A percentile compares a stretch with the other conserved stretches of the same genome.
Conservation (phyloP, 73 alveolate species). For the Effrenium voratum region DNA sequence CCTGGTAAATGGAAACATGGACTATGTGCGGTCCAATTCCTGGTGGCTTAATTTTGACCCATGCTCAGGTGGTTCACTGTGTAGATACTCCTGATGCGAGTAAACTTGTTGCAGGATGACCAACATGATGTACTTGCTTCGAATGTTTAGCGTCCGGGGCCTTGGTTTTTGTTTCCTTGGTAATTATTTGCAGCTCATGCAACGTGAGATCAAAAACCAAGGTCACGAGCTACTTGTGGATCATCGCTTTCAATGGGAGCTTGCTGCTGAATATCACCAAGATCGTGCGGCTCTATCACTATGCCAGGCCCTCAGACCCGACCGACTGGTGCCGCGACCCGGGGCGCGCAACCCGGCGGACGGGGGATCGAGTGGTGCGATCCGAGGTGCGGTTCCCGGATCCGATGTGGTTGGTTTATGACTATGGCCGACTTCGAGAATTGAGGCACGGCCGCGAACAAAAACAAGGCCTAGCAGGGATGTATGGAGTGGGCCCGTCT, state of each 20-base stretch:
- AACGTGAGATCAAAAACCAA: neutral
- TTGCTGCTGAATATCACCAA: constrained; percentile 52
- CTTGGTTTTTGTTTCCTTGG: too few species aligned
- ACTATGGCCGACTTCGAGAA: constrained; percentile 39
- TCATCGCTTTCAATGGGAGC: constrained; percentile 60
- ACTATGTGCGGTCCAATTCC: too few species aligned
- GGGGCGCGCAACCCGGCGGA: too few species aligned
- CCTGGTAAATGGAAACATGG: too few species aligned
- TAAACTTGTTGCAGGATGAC: neutral
- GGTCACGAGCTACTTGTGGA: constrained; percentile 67
- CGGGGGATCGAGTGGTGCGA: too few species aligned
- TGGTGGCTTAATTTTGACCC: too few species aligned
- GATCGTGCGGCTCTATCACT: constrained; percentile 61
- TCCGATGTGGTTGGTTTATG: constrained; percentile 77
- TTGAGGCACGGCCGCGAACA: constrained; percentile 31
- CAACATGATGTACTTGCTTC: constrained; percentile 17
- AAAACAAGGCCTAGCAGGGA: too few species aligned
- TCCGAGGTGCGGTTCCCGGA: constrained; percentile 69
- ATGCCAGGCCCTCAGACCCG: neutral
- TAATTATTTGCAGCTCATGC: too few species aligned
- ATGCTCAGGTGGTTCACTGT: too few species aligned
- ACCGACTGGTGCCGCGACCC: neutral
- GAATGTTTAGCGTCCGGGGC: constrained; percentile 1
- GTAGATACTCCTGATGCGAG: neutral
- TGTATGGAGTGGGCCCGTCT: too few species aligned